Base-by-base conservation (phyloP, 1,284 basidiomycete genomes). In the Trichosporon inkin region DNA sequence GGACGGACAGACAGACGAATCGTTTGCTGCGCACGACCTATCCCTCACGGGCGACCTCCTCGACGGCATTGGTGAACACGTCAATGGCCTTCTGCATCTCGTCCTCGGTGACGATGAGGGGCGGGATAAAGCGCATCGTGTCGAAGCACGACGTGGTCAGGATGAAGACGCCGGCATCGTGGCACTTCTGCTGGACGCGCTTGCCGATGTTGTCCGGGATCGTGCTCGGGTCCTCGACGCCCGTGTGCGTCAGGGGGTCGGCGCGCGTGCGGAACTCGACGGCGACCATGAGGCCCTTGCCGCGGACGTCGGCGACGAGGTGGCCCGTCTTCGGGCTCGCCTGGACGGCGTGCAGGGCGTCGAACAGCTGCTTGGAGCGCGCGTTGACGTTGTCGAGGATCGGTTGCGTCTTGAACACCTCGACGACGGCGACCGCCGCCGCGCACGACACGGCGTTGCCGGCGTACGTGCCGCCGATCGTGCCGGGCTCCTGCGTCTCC, bases 391-490 rank as follows among this genome's bases (percentile, higher is more conserved):
- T 95, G 10, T 84, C 84, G 37, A 92, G 81, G 53, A 93, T 82
- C 22, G 86, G 85, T 69, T 92, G 90, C 63, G 89, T 86, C 80
- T 80, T 62, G 78, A 95, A 86, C 1, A 83, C 87, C 57, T 94
- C 86, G 35, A 84, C 84, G 35, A 90, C 88, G 0, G 91, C 92
- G 39, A 87, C 82, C 11, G 86, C 92, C 16, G 92, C 92, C 0
- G 92, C 92, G 72, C 92, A 95, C 0, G 88, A 82, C 0, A 95
- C 89, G 0, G 89, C 87, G 71, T 93, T 95, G 32, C 92, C 92
- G 10, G 89, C 89, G 68, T 93, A 93, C 2, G 92, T 94, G 17
- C 91, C 92, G 28, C 91, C 90, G 85, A 95, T 87, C 16, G 85
- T 85, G 13, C 92, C 92, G 7, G 89, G 85, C 71, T 83, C 84